These are phyloP conservation scores for Periconia macrospinosa DNA, from an alignment of 2,329 filamentous ascomycete genomes.

Conservation along the genomic window DNA sequence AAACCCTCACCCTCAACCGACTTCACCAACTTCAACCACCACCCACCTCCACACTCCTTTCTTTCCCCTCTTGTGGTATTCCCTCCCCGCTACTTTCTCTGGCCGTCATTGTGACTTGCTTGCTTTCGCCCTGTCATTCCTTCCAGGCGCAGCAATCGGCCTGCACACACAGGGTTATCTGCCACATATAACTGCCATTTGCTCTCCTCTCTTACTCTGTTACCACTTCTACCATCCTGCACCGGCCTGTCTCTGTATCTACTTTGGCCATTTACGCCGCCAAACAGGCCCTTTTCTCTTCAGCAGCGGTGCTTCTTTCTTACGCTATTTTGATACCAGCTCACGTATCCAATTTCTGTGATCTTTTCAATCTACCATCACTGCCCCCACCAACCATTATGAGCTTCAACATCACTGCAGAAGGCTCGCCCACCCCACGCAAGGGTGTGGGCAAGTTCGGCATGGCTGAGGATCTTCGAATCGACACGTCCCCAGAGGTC, in stretches of 20 bases:
- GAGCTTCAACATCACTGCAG: slow-evolving; percentile 45
- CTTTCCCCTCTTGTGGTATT: slow-evolving; percentile 8
- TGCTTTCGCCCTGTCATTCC: slow-evolving; percentile 13
- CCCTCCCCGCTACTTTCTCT: slow-evolving; percentile 6
- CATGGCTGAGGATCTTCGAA: slow-evolving; percentile 31
- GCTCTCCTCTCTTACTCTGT: slow-evolving; percentile 1
- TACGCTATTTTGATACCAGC: slow-evolving; percentile 41
- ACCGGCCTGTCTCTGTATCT: slow-evolving; percentile 32
- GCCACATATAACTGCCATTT: slow-evolving; percentile 27
- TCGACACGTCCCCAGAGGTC: slow-evolving; percentile 39
- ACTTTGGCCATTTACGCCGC: slow-evolving; percentile 40
- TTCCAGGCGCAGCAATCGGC: background rate
- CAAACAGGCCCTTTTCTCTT: slow-evolving; percentile 26
- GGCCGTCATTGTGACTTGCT: slow-evolving; percentile 8
- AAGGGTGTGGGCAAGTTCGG: slow-evolving; percentile 35
- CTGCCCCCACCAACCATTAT: slow-evolving; percentile 26
- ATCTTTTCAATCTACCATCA: slow-evolving; percentile 36
- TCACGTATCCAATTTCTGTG: slow-evolving; percentile 30
- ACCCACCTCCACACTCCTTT: slow-evolving; percentile 8
- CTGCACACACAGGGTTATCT: slow-evolving; percentile 9
- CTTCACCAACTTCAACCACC: background rate
- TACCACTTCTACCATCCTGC: slow-evolving; percentile 14
- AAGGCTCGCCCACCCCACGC: slow-evolving; percentile 47
- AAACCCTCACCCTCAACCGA: background rate
- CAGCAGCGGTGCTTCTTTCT: slow-evolving; percentile 23